Conservation (phyloP, 768 basidiomycete genomes). For the Hirschioporus abietinus region DNA sequence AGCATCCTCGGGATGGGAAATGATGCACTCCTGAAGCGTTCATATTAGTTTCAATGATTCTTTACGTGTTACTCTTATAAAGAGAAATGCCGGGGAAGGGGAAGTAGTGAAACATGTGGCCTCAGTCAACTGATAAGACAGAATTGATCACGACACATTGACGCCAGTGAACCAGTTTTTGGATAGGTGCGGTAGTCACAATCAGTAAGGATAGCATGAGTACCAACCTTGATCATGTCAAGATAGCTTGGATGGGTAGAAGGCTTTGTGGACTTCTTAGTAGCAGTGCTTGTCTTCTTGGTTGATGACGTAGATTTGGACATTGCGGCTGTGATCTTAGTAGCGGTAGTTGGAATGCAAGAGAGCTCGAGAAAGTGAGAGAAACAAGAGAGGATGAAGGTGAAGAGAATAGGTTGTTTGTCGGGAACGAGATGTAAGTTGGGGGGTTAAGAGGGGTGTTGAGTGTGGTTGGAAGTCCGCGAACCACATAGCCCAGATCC, state of each 20-base stretch:
- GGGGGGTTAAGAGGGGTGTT: conserved; percentile 1
- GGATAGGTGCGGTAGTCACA: background rate
- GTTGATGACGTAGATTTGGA: conserved; percentile 11
- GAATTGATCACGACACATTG: background rate
- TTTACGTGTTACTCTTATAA: background rate
- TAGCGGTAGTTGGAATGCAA: background rate
- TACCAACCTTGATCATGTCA: conserved; percentile 76
- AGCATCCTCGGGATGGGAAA: conserved; percentile 64
- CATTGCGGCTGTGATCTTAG: background rate
- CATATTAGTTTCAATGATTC: conserved; percentile 10
- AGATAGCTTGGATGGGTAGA: conserved; percentile 54
- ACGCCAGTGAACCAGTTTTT: background rate
- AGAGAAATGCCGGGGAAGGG: background rate
- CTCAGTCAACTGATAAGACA: background rate
- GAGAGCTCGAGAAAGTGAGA: background rate
- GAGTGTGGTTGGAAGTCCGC: background rate
- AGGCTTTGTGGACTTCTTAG: conserved; percentile 33
- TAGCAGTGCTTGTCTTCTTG: conserved; percentile 39
- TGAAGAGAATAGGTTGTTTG: background rate
- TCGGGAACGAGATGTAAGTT: background rate
- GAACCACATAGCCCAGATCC: background rate
- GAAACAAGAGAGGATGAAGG: background rate
- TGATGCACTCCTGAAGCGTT: conserved; percentile 71
- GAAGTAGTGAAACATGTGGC: background rate
- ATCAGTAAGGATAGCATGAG: background rate